Base-by-base conservation (phyloP, 441 rosid genomes). In the Gossypium aridum region DNA sequence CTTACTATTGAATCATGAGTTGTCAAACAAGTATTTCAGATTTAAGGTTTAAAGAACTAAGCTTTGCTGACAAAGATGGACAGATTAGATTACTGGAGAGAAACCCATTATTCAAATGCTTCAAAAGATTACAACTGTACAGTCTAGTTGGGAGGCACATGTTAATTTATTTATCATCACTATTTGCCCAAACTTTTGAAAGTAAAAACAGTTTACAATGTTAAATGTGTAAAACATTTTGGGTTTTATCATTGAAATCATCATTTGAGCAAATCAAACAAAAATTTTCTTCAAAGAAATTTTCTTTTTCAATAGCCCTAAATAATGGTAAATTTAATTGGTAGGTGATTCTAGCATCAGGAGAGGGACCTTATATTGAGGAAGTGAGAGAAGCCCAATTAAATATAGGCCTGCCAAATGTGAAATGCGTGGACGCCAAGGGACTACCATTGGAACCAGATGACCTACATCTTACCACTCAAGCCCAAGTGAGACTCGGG, bases 281-380 rank as follows among this genome's bases (percentile, higher is more conserved):
- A 31, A 4, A 4, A 0, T 31, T 31, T 31, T 31, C 1, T 31
- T 31, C 37, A 31, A 4, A 31, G 37, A 31, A 31, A 31, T 31
- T 31, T 31, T 31, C 7, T 31, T 31, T 19, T 37, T 22, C 12
- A 64, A 16, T 9, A 22, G 25, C 4, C 16, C 23, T 59, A 20
- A 43, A 61, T 16, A 23, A 23, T 22, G 67, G 57, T 53, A 23
- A 53, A 37, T 39, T 53, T 63, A 7, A 22, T 70, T 68, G 64
- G 67, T 75, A 92, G 96, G 97, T 91, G 80, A 91, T 87, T 39
- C 51, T 93, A 39, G 96, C 91, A 6, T 87, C 94, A 12, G 90
- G 88, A 4, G 67, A 75, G 55, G 97, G 97, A 17, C 87, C 90
- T 5, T 90, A 79, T 26, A 14, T 77, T 2, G 83, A 83, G 13